Base-by-base conservation (phyloP, 352 stramenopile species). In the Pythium brachiatum region DNA sequence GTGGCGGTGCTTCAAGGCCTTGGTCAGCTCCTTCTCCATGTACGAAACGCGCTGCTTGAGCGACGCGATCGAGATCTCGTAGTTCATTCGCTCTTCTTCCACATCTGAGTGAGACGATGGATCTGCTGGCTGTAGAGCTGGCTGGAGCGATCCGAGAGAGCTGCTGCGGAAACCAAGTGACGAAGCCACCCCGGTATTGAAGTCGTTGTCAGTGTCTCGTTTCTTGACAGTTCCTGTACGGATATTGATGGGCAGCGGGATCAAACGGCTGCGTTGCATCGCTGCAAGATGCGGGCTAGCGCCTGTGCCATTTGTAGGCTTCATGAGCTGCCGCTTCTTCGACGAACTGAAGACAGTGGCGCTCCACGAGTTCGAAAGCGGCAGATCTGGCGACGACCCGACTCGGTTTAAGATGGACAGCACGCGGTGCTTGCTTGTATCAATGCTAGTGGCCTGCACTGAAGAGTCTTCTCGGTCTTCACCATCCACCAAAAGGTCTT, bases 331-430 rank as follows among this genome's bases (percentile, higher is more conserved):
- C 3, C 81, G 66, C 61, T 90, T 90, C 64, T 89, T 89, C 7
- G 79, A 81, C 2, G 83, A 89, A 41, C 74, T 88, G 58, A 86
- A 92, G 8, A 89, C 83, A 1, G 29, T 58, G 0, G 79, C 54
- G 53, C 76, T 86, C 12, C 72, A 67, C 2, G 72, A 68, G 57
- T 76, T 92, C 50, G 85, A 67, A 2, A 87, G 70, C 20, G 83
- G 83, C 0, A 92, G 62, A 26, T 88, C 77, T 5, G 83, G 83
- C 2, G 80, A 76, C 0, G 81, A 90, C 9, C 81, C 83, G 25
- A 76, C 75, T 15, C 83, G 79, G 53, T 79, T 92, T 12, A 92
- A 62, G 7, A 86, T 75, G 1, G 77, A 68, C 2, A 72, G 60
- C 7, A 62, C 50, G 21, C 54, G 53, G 0, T 38, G 57, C 34